Conservation (phyloP, 2,329 filamentous ascomycete genomes). For the Calonectria pteridis region DNA sequence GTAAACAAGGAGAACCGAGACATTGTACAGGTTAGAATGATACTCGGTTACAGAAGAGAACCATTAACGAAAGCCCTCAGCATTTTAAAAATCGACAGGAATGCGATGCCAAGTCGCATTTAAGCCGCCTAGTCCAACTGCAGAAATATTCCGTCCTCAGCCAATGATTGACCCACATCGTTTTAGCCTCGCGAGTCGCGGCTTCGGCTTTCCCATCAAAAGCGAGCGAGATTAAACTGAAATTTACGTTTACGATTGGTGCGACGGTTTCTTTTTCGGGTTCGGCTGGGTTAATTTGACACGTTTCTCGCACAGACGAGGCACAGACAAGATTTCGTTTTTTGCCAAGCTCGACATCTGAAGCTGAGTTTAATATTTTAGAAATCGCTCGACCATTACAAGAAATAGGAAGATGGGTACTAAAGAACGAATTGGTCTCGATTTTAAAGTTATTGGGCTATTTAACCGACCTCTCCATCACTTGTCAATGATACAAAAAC, state of each 20-base stretch:
- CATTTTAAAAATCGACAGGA: background rate
- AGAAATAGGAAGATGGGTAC: background rate
- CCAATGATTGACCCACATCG: background rate
- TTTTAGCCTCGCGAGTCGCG: constrained; percentile 2
- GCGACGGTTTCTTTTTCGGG: background rate
- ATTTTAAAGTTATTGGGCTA: background rate
- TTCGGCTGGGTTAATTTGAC: background rate
- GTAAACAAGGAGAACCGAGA: background rate
- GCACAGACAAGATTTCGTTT: background rate
- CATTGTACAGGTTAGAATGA: background rate
- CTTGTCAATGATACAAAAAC: background rate
- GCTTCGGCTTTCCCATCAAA: background rate
- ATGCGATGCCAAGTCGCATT: background rate
- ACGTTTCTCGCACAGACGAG: background rate
- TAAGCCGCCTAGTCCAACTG: background rate
- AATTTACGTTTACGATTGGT: background rate
- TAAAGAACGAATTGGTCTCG: background rate
- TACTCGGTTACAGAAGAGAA: no score
- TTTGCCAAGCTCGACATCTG: background rate
- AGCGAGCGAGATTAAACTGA: background rate
- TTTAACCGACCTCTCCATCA: no score
- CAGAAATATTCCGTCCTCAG: background rate
- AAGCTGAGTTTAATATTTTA: background rate
- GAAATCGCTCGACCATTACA: background rate
- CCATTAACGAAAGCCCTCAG: background rate